Evolutionary conservation across 2,329 filamentous ascomycete genomes (phyloP).

Genomic region (Phialemoniopsis sp.): DNA sequence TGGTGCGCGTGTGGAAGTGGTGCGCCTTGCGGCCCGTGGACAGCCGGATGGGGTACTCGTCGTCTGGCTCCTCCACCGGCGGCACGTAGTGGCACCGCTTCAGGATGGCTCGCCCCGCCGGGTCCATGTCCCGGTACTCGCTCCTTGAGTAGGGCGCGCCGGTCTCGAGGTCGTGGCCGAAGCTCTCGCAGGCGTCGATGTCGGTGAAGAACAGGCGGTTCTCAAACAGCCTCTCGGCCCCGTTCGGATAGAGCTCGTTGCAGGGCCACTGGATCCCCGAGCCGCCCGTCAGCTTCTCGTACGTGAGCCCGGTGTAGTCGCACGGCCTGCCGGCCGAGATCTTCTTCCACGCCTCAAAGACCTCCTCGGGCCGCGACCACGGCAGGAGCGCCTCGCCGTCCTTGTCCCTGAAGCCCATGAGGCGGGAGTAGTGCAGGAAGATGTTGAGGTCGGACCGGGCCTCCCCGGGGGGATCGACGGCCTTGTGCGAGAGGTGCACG

Average conservation of each 20-base stretch:
- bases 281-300: constrained; percentile 25
- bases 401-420: constrained; percentile 28
- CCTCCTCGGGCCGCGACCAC: constrained; percentile 21
- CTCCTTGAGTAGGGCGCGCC: constrained; percentile 22
- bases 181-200: constrained; percentile 27
- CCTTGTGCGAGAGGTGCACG: constrained; percentile 28
- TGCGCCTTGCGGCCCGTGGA: constrained; percentile 25
- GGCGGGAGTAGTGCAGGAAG: constrained; percentile 24
- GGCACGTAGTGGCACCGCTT: constrained; percentile 24
- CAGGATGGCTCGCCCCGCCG: constrained; percentile 25
- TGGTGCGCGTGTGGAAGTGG: constrained; percentile 31
- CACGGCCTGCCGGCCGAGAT: constrained; percentile 25
- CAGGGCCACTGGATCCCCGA: constrained; percentile 32
- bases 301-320: constrained; percentile 25
- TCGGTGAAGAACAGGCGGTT: constrained; percentile 28
- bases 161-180: constrained; percentile 29
- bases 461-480: constrained; percentile 29
- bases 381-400: constrained; percentile 22
- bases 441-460: constrained; percentile 27
- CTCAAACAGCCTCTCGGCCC: constrained; percentile 25
- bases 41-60: constrained; percentile 24
- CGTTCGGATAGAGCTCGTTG: constrained; percentile 21
- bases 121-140: constrained; percentile 22
- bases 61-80: constrained; percentile 19
- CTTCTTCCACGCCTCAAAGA: constrained; percentile 28